Evolutionary conservation across 192 early-diverging fungal species (phyloP).

Genomic region (Coemansia sp.): DNA sequence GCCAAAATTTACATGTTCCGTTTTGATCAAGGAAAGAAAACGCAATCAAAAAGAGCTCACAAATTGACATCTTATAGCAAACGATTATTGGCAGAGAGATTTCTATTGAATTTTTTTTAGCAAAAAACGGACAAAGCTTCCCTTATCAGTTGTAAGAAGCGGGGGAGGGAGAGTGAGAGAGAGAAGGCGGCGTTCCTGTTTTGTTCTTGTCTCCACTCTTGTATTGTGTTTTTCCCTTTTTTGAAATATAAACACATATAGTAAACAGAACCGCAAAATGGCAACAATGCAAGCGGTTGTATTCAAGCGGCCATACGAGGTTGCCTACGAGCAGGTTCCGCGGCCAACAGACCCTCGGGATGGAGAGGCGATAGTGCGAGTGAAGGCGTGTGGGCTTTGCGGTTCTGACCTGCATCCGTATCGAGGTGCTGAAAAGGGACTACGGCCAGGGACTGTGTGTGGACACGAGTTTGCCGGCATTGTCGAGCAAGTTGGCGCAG

Average conservation of each 20-base stretch:
- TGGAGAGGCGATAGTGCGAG: conserved; percentile 58
- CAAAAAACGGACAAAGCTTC: too few species aligned
- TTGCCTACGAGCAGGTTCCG: conserved; percentile 35
- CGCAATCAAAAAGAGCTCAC: too few species aligned
- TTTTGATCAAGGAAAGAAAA: neutral
- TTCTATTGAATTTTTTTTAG: too few species aligned
- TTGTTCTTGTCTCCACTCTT: too few species aligned
- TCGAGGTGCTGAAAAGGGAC: conserved; percentile 47
- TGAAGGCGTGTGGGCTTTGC: conserved; percentile 54
- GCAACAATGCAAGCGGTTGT: conserved; percentile 54
- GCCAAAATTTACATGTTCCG: too few species aligned
- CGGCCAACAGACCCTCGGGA: conserved; percentile 35
- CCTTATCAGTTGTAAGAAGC: too few species aligned
- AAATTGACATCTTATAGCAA: too few species aligned
- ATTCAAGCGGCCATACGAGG: conserved; percentile 46
- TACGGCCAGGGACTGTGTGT: conserved; percentile 51
- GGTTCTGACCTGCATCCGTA: conserved; percentile 59
- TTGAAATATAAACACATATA: neutral
- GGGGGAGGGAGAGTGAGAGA: too few species aligned
- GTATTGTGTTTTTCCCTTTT: too few species aligned
- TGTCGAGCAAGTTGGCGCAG: conserved; percentile 47
- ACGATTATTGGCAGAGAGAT: too few species aligned
- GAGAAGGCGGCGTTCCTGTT: too few species aligned
- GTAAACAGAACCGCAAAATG: neutral
- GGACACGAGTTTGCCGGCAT: conserved; percentile 61